These are phyloP conservation scores for Aquilaria malaccensis DNA, from an alignment of 345 rosid species.

Conservation along the genomic window DNA sequence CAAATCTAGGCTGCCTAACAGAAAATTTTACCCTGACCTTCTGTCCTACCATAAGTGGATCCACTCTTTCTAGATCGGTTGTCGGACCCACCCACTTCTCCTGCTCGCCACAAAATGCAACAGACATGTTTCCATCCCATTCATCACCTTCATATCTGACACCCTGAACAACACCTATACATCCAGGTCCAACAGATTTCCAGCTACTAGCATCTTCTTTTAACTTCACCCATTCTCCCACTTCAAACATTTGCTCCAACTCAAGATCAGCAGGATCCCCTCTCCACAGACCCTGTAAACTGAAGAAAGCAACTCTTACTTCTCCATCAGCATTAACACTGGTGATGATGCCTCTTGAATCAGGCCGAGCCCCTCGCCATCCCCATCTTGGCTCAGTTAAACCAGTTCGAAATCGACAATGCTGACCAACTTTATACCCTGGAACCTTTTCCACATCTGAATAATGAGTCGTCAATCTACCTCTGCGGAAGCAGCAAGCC, in stretches of 20 bases:
- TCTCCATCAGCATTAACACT: constrained; percentile 95
- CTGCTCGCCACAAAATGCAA: constrained; percentile 88
- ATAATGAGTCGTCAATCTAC: constrained; percentile 67
- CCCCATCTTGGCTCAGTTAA: constrained; percentile 94
- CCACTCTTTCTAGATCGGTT: constrained; percentile 61
- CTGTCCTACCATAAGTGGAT: constrained; percentile 58
- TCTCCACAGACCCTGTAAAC: constrained; percentile 79
- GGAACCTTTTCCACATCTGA: constrained; percentile 85
- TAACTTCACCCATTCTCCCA: constrained; percentile 92
- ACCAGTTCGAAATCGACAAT: constrained; percentile 73
- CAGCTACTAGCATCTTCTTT: constrained; percentile 50
- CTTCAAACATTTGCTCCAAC: constrained; percentile 65
- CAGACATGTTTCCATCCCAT: constrained; percentile 74
- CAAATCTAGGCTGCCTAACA: constrained; percentile 90
- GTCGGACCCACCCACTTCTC: constrained; percentile 86
- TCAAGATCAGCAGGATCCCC: constrained; percentile 94
- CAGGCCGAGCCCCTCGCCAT: constrained; percentile 81
- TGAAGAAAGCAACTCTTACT: constrained; percentile 75
- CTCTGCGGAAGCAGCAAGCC: constrained; percentile 94
- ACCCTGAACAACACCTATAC: constrained; percentile 85
- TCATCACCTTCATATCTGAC: constrained; percentile 70
- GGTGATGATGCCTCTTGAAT: constrained; percentile 72
- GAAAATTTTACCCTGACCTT: constrained; percentile 63
- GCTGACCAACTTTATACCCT: constrained; percentile 75
- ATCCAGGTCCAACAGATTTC: constrained; percentile 79